Evolutionary conservation across 2,329 filamentous ascomycete genomes (phyloP).

Genomic region (Didymella keratinophila): DNA sequence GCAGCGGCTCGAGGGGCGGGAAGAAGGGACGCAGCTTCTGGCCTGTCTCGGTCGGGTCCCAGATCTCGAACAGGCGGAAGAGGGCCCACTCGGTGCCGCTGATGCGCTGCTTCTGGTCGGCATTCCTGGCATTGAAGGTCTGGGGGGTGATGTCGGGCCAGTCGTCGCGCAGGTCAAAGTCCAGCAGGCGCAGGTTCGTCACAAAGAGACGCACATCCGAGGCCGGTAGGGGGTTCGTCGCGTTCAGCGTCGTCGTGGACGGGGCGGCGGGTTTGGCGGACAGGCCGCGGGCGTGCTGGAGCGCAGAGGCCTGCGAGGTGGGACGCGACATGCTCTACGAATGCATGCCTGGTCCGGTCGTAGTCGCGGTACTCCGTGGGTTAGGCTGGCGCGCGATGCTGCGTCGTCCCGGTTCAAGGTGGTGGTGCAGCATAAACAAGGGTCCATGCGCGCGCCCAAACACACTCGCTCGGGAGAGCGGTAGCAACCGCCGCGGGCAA

Average conservation of each 20-base stretch:
- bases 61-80: constrained; percentile 85
- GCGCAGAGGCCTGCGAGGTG: constrained; percentile 33
- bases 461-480: neutral
- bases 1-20: constrained; percentile 85
- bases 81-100: constrained; percentile 88
- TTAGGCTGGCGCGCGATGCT: neutral
- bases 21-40: constrained; percentile 91
- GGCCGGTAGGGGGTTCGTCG: constrained; percentile 31
- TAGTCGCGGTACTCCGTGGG: no score
- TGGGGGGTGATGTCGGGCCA: constrained; percentile 79
- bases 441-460: neutral
- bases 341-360: constrained; percentile 9
- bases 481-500: neutral
- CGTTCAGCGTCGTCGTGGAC: no score
- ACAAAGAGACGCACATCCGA: constrained; percentile 67
- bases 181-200: constrained; percentile 82
- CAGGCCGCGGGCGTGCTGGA: neutral
- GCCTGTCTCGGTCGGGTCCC: constrained; percentile 75
- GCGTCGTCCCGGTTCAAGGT: neutral
- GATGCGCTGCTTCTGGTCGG: constrained; percentile 83
- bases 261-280: neutral
- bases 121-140: constrained; percentile 74
- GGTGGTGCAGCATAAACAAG: neutral
- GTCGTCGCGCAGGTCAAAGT: constrained; percentile 77
- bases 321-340: constrained; percentile 39